Base-by-base conservation (phyloP, 225 moss, liverwort and hornwort species). In the Bryoerythrophyllum caledonicum region DNA sequence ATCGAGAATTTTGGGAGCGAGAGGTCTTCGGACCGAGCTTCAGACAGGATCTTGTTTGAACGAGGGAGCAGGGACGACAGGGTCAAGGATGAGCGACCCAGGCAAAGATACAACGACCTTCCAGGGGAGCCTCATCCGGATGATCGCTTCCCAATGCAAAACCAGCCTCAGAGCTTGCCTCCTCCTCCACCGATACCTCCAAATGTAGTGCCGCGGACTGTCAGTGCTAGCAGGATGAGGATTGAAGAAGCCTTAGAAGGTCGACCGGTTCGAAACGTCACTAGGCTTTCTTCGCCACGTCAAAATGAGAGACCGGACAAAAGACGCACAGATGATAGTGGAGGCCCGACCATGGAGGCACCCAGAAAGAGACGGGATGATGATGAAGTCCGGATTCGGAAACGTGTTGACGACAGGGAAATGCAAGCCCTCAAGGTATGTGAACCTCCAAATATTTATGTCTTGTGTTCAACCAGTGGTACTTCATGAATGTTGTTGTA, bases 61-160 rank as follows among this genome's bases (percentile, higher is more conserved):
- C 86, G 93, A 70, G 86, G 79, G 74, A 82, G 69, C 70, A 91
- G 94, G 54, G 94, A 94, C 76, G 93, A 96, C 67, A 84, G 96
- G 75, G 84, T 78, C 44, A 92, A 92, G 84, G 93, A 96, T 73
- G 93, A 96, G 15, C 78, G 96, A 67, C 65, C 67, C 69, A 85
- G 94, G 67, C 87, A 86, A 77, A 90, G 94, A 63, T 90, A 93
- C 46, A 74, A 64, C 56, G 93, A 94, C 38, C 73, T 80, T 34
- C 86, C 89, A 24, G 86, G 77, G 51, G 97, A 93, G 44, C 95
- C 93, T 27, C 91, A 93, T 78, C 94, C 94, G 54, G 92, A 97
- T 78, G 97, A 97, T 80, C 94, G 97, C 4, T 97, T 91, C 56
- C 92, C 93, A 11, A 94, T 94, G 92, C 91, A 93, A 67, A 93